A percentile compares a stretch with the other conserved stretches of the same genome.
Conservation (phyloP, 1,284 basidiomycete species). For the Pascua guehoae region DNA sequence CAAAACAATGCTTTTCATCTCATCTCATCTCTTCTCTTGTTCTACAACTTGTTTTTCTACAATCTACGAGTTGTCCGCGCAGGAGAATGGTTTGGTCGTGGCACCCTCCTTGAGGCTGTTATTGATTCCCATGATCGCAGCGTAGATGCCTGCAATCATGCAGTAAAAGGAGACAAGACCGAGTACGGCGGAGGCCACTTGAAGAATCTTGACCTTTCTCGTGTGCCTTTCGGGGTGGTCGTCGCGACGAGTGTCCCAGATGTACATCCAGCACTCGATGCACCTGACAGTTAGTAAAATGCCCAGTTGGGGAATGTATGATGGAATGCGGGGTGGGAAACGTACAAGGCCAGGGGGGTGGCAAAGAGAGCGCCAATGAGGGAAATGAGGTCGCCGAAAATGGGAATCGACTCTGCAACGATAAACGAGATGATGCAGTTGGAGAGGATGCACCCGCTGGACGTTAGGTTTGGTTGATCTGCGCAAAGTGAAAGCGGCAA, state of each 20-base stretch:
- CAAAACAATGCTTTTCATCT: neutral
- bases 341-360: slow-evolving; percentile 6
- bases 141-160: slow-evolving; percentile 13
- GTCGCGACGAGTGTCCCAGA: slow-evolving; percentile 11
- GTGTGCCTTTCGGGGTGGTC: neutral
- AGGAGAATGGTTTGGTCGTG: slow-evolving; percentile 23
- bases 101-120: slow-evolving; percentile 13
- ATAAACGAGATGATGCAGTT: slow-evolving; percentile 13
- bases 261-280: slow-evolving; percentile 8
- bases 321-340: neutral
- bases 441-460: slow-evolving; percentile 43
- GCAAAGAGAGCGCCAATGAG: slow-evolving; percentile 10
- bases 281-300: neutral
- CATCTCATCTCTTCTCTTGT: neutral
- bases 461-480: neutral
- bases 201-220: slow-evolving; percentile 8
- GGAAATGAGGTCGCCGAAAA: slow-evolving; percentile 9
- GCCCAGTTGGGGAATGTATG: too few relatives aligned
- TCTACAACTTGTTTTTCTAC: neutral
- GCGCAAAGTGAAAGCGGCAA: too few relatives aligned
- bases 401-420: slow-evolving; percentile 20
- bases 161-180: slow-evolving; percentile 30
- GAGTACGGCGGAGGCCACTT: slow-evolving; percentile 25
- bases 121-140: slow-evolving; percentile 17
- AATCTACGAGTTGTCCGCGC: slow-evolving; percentile 23